Conservation (phyloP, 1,139 yeast species). For the Kodamaea anthophila region DNA sequence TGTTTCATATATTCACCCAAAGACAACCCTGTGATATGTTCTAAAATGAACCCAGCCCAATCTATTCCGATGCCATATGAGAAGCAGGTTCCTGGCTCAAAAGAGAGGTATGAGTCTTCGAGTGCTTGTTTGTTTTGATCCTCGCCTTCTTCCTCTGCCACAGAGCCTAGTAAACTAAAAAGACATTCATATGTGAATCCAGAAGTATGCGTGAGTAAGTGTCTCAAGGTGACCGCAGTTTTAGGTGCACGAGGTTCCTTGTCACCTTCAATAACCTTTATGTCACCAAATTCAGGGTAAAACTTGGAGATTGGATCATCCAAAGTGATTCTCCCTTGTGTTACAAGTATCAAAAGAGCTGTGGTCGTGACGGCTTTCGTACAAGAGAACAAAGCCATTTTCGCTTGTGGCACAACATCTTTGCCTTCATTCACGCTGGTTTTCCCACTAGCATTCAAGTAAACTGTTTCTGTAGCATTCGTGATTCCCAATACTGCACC, state of each 20-base stretch:
- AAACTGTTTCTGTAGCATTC: conserved; percentile 6
- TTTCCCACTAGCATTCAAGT: conserved; percentile 6
- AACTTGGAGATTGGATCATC: conserved; percentile 33
- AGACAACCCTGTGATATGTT: conserved; percentile 35
- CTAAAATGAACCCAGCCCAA: conserved; percentile 47
- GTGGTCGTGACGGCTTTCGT: conserved; percentile 45
- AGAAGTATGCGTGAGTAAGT: conserved; percentile 46
- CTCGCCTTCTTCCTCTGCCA: conserved; percentile 22
- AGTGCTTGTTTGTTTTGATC: conserved; percentile 21
- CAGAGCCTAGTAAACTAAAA: conserved; percentile 4
- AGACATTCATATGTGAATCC: conserved; percentile 47
- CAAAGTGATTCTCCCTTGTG: conserved; percentile 36
- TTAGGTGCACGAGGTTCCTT: conserved; percentile 3
- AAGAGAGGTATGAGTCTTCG: conserved; percentile 28
- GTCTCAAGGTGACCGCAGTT: conserved; percentile 38
- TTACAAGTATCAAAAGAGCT: conserved; percentile 41
- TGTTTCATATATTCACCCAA: conserved; percentile 37
- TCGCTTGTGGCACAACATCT: conserved; percentile 10
- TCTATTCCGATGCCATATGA: conserved; percentile 47
- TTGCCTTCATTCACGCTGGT: conserved; percentile 11
- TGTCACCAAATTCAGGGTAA: conserved; percentile 36
- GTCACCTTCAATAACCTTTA: conserved; percentile 32
- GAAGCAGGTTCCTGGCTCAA: conserved; percentile 51
- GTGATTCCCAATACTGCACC: conserved; percentile 7
- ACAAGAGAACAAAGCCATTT: conserved; percentile 38